Percentiles rank a stretch among this genome's conserved stretches.
Conservation (phyloP, 2,329 filamentous ascomycete genomes). For the Lizonia empirigonia region DNA sequence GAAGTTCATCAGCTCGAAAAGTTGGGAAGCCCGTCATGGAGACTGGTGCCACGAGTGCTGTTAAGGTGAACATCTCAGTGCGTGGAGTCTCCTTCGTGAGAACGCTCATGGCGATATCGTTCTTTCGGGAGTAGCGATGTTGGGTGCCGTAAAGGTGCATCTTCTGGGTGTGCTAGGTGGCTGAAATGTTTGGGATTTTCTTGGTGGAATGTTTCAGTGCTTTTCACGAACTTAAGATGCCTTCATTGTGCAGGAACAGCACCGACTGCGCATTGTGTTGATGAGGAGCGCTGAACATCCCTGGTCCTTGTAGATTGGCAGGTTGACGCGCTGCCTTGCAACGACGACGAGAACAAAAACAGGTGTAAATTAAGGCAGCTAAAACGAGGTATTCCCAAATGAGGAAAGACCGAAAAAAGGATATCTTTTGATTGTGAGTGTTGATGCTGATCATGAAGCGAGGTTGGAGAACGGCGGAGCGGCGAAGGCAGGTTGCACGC, state of each 20-base stretch:
- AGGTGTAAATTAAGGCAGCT: no score
- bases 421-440: no score
- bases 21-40: conserved; percentile 1
- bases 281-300: not conserved
- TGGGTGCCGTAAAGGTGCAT: not conserved
- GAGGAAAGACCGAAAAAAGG: no score
- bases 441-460: no score
- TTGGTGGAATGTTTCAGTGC: not conserved
- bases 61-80: not conserved
- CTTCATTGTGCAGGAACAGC: not conserved
- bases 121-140: not conserved
- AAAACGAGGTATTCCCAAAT: no score
- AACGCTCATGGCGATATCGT: not conserved
- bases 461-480: no score
- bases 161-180: not conserved
- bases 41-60: conserved; percentile 5
- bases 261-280: not conserved
- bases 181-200: not conserved
- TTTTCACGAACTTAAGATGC: not conserved
- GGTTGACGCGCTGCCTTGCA: no score
- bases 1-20: not conserved
- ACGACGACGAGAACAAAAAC: no score
- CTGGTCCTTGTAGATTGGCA: no score
- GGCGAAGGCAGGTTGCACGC: no score
- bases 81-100: not conserved